Evolutionary conservation across 1,139 yeast genomes (phyloP).

Genomic region (Lodderomyces elongisporus): DNA sequence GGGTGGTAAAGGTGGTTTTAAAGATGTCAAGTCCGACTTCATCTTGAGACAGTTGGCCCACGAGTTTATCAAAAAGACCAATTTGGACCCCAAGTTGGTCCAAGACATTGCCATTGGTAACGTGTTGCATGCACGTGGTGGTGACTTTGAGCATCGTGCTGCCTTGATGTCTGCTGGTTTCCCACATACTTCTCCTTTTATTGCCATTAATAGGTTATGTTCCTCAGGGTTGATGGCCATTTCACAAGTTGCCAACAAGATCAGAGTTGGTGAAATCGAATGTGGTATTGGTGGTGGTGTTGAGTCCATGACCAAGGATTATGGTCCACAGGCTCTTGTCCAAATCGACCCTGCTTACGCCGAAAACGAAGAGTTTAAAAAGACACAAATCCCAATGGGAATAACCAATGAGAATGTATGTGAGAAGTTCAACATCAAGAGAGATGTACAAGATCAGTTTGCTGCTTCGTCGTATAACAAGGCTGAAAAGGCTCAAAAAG

Average conservation of each 20-base stretch:
- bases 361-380: constrained; percentile 16
- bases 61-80: constrained; percentile 24
- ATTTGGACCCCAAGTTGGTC: constrained; percentile 33
- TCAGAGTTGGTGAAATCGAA: constrained; percentile 28
- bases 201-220: constrained; percentile 38
- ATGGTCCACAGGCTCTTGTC: constrained; percentile 31
- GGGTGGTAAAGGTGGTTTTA: constrained; percentile 34
- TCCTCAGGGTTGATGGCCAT: constrained; percentile 39
- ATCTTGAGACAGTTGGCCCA: constrained; percentile 25
- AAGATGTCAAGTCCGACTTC: constrained; percentile 32
- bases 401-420: constrained; percentile 34
- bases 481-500: constrained; percentile 30
- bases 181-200: constrained; percentile 31
- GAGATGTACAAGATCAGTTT: constrained; percentile 54
- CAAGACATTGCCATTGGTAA: constrained; percentile 80
- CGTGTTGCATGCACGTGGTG: constrained; percentile 78
- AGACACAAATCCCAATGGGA: constrained; percentile 60
- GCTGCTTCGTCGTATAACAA: constrained; percentile 31
- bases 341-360: constrained; percentile 18
- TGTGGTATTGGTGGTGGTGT: constrained; percentile 41
- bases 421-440: constrained; percentile 49
- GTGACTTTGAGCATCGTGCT: constrained; percentile 82
- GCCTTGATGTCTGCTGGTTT: constrained; percentile 39
- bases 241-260: constrained; percentile 28
- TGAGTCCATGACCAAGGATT: constrained; percentile 38